Base-by-base conservation (phyloP, 805 yeast genomes). In the Kodamaea laetipori region DNA sequence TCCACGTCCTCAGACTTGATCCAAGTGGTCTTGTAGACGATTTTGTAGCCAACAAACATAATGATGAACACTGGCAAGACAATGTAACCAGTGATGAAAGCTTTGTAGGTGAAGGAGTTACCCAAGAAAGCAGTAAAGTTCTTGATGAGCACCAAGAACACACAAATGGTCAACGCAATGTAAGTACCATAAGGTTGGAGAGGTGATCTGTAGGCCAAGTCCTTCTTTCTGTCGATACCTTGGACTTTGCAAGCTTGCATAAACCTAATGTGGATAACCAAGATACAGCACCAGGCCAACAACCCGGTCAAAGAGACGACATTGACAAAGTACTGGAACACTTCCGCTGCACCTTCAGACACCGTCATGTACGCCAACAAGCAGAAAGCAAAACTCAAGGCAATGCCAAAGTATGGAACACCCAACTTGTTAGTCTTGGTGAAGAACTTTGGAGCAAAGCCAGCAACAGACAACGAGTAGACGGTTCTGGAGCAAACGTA, bases 41-140 rank as follows among this genome's bases (percentile, higher is more conserved):
- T n/a, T 66, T 84, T 84, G 71, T 79, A 82, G 4, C 86, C 88
- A 48, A 75, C 53, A 50, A 67, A 75, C 46, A 76, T 68, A 37
- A 78, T 66, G 26, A 81, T 30, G 53, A 74, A 85, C 8, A 84
- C 81, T 26, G 88, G 88, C 37, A 85, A 74, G 23, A 86, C 86
- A 55, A 86, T 82, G 65, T 86, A 85, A 35, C 90, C 90, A 25
- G 92, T 84, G 56, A 86, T 82, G 58, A 86, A 86, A 13, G 71
- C 71, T 62, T 80, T 78, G 66, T 81, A 81, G 50, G 77, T 76
- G 60, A 85, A 82, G 4, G 49, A 24, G 43, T 57, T 65, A 39
- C 80, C 80, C 51, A 86, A 67, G 69, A 86, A 86, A 2, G 80
- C 90, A 1, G 88, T 80, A 61, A 84, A 84, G 53, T 83, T 83